Conservation (phyloP, 2,329 filamentous ascomycete genomes). For the Pseudogymnoascus sp. region DNA sequence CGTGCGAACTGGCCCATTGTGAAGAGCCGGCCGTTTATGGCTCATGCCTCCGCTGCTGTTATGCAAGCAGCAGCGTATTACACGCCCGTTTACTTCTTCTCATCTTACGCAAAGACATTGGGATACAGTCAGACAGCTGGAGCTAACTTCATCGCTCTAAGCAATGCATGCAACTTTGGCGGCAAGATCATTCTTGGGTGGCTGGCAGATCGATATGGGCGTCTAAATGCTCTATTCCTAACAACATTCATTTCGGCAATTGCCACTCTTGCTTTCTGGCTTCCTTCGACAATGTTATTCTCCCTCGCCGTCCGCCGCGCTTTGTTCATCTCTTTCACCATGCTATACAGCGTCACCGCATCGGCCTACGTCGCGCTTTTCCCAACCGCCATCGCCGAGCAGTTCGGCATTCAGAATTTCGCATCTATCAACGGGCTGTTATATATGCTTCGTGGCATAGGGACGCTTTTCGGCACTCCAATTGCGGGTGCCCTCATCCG, state of each 20-base stretch:
- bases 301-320: background rate
- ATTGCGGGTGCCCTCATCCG: slow-evolving; percentile 17
- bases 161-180: slow-evolving; percentile 34
- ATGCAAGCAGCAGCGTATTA: slow-evolving; percentile 34
- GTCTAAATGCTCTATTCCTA: slow-evolving; percentile 33
- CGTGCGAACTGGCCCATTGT: slow-evolving; percentile 32
- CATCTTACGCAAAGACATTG: slow-evolving; percentile 32
- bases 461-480: slow-evolving; percentile 21
- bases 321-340: slow-evolving; percentile 30
- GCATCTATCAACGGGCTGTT: slow-evolving; percentile 20
- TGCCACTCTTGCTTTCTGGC: slow-evolving; percentile 27
- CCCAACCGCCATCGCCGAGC: slow-evolving; percentile 26
- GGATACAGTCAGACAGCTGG: slow-evolving; percentile 32
- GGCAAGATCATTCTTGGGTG: slow-evolving; percentile 34
- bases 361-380: slow-evolving; percentile 36
- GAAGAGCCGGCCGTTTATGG: slow-evolving; percentile 30
- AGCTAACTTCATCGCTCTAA: slow-evolving; percentile 34
- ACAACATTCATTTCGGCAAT: slow-evolving; percentile 27
- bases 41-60: slow-evolving; percentile 31
- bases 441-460: slow-evolving; percentile 23
- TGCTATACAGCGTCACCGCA: slow-evolving; percentile 33
- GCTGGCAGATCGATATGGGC: slow-evolving; percentile 32
- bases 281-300: slow-evolving; percentile 16
- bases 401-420: slow-evolving; percentile 22
- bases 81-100: slow-evolving; percentile 34